phyloP scores from a whole-genome alignment of 1,284 basidiomycete genomes.

The Megacollybia platyphylla region DNA sequence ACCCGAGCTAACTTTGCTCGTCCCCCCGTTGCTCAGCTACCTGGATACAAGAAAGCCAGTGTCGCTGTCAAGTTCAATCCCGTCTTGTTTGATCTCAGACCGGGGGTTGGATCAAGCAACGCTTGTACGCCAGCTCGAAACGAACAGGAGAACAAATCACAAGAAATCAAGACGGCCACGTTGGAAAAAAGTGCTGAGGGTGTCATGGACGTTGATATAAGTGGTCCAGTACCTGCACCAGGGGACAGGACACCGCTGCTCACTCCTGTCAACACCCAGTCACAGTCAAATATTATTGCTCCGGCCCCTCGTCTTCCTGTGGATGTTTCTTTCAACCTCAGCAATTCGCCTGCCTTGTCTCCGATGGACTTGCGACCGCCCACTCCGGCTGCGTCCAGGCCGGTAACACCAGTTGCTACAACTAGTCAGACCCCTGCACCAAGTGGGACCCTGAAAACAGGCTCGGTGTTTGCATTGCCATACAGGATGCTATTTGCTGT shows the following conservation, averaged over 20 bases:
- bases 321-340: slow-evolving; percentile 12
- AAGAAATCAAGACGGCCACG: slow-evolving; percentile 36
- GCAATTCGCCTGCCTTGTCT: slow-evolving; percentile 46
- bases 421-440: not conserved
- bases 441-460: slow-evolving; percentile 17
- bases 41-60: slow-evolving; percentile 92
- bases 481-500: slow-evolving; percentile 96
- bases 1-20: slow-evolving; percentile 87
- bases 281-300: slow-evolving; percentile 16
- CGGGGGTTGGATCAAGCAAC: slow-evolving; percentile 23
- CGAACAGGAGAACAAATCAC: slow-evolving; percentile 7
- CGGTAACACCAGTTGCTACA: slow-evolving; percentile 27
- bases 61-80: slow-evolving; percentile 93
- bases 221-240: slow-evolving; percentile 21
- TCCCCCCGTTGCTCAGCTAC: slow-evolving; percentile 87
- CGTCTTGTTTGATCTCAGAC: slow-evolving; percentile 79
- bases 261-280: slow-evolving; percentile 11
- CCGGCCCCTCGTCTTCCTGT: slow-evolving; percentile 21
- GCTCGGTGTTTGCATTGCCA: slow-evolving; percentile 76
- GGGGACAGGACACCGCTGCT: slow-evolving; percentile 4
- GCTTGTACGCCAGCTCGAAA: slow-evolving; percentile 2
- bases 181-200: slow-evolving; percentile 67
- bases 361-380: slow-evolving; percentile 44
- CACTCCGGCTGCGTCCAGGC: slow-evolving; percentile 45
- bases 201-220: slow-evolving; percentile 46